Conservation (phyloP, 148 eudicot genomes). For the Arbutus unedo region DNA sequence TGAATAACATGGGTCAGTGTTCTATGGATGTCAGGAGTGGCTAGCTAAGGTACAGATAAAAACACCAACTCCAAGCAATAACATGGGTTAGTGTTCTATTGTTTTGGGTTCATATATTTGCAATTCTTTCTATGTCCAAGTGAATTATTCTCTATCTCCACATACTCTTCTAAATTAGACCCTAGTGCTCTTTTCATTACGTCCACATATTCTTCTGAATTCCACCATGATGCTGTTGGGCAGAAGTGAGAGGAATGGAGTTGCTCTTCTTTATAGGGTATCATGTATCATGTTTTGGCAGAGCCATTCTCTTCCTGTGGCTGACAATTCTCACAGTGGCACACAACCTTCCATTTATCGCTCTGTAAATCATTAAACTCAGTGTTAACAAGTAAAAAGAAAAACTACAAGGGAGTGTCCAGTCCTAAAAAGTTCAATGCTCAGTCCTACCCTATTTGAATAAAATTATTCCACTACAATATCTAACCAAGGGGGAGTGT, state of each 20-base stretch:
- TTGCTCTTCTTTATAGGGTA: not conserved
- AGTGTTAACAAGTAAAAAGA: too few species aligned
- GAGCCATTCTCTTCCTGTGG: not conserved
- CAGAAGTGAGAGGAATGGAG: conserved; percentile 8
- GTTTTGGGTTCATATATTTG: conserved; percentile 99
- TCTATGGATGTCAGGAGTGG: not conserved
- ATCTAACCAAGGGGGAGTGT: too few species aligned
- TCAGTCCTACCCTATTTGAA: too few species aligned
- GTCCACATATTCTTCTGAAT: conserved; percentile 63
- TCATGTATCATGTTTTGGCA: not conserved
- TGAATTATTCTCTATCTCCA: conserved; percentile 82
- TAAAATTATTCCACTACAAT: too few species aligned
- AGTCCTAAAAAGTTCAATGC: too few species aligned
- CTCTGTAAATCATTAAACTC: too few species aligned
- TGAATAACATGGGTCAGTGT: not conserved
- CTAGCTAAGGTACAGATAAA: too few species aligned
- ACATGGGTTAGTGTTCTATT: too few species aligned
- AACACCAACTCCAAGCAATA: too few species aligned
- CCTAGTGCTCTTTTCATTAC: conserved; percentile 33
- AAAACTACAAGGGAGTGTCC: too few species aligned
- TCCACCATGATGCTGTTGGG: not conserved
- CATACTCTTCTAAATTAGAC: conserved; percentile 50
- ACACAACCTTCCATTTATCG: not conserved
- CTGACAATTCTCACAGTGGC: not conserved
- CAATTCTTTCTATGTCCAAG: conserved; percentile 82